Percentiles rank a stretch among this genome's conserved stretches.
phyloP scores from a whole-genome alignment of 768 basidiomycete species.

The Leccinum obscurum region DNA sequence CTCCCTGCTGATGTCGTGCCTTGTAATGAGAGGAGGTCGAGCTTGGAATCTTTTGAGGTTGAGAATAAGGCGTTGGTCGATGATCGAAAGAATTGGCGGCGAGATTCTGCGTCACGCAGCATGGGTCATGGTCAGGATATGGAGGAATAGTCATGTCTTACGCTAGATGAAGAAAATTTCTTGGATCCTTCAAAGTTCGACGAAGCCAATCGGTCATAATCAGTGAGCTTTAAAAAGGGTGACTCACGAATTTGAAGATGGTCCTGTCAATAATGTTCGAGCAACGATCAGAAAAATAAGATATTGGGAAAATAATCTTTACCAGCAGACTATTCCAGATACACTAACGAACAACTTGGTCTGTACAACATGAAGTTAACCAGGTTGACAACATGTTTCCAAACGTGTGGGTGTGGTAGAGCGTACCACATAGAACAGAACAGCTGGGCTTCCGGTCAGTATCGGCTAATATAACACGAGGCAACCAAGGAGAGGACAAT shows the following conservation, averaged over 20 bases:
- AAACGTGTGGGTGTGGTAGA: neutral
- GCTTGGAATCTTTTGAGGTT: constrained; percentile 13
- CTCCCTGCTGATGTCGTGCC: constrained; percentile 15
- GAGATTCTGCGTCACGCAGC: constrained; percentile 12
- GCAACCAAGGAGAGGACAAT: neutral
- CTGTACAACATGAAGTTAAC: neutral
- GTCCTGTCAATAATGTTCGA: constrained; percentile 10
- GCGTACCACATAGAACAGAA: constrained; percentile 8
- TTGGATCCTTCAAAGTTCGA: constrained; percentile 12
- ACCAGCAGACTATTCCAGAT: constrained; percentile 16
- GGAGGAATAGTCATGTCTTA: neutral
- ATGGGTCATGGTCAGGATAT: neutral
- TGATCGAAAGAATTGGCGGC: constrained; percentile 11
- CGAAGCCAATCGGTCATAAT: neutral
- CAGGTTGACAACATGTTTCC: neutral
- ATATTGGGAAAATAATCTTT: neutral
- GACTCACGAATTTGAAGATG: constrained; percentile 2
- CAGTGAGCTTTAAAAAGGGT: neutral
- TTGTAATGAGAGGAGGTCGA: neutral
- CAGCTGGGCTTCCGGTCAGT: neutral
- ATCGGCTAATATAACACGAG: neutral
- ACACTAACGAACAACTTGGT: constrained; percentile 4
- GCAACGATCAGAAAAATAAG: neutral
- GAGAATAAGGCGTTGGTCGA: constrained; percentile 22
- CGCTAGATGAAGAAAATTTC: constrained; percentile 6